A percentile compares a stretch with the other conserved stretches of the same genome.
phyloP scores from a whole-genome alignment of 345 rosid species.

The Linum trigynum region DNA sequence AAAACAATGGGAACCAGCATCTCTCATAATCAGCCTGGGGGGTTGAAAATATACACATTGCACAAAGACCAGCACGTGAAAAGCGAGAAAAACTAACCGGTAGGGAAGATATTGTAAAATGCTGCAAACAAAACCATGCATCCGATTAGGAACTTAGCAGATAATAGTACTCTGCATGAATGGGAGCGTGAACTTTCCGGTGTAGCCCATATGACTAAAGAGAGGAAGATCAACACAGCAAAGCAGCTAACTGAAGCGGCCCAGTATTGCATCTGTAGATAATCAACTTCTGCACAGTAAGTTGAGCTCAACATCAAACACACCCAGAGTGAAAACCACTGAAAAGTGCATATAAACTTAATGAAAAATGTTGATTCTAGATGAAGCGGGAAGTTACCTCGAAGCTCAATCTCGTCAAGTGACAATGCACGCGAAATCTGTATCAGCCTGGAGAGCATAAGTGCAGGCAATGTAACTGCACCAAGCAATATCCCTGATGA shows the following conservation, averaged over 20 bases:
- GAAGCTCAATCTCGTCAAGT: constrained; percentile 35
- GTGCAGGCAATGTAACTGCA: constrained; percentile 68
- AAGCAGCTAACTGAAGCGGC: constrained; percentile 55
- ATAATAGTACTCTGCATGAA: constrained; percentile 23
- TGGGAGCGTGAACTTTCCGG: constrained; percentile 12
- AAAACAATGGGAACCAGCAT: neutral
- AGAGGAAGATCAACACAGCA: constrained; percentile 55
- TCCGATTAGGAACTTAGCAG: constrained; percentile 34
- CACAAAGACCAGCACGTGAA: neutral
- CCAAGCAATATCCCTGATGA: constrained; percentile 85
- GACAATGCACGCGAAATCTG: constrained; percentile 65
- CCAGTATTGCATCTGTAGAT: constrained; percentile 75
- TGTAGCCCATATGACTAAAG: constrained; percentile 25
- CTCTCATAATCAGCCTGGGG: neutral
- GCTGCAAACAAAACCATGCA: constrained; percentile 38
- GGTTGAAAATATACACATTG: neutral
- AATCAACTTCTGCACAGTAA: constrained; percentile 41
- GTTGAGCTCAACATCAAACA: constrained; percentile 9
- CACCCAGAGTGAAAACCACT: neutral
- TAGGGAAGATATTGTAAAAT: constrained; percentile 40
- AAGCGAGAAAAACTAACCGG: constrained; percentile 32
- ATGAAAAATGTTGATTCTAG: neutral
- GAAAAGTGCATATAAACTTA: neutral
- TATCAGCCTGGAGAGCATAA: constrained; percentile 61
- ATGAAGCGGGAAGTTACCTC: constrained; percentile 31